phyloP scores from a whole-genome alignment of 495 filamentous ascomycete species.

The Daldinia decipiens region DNA sequence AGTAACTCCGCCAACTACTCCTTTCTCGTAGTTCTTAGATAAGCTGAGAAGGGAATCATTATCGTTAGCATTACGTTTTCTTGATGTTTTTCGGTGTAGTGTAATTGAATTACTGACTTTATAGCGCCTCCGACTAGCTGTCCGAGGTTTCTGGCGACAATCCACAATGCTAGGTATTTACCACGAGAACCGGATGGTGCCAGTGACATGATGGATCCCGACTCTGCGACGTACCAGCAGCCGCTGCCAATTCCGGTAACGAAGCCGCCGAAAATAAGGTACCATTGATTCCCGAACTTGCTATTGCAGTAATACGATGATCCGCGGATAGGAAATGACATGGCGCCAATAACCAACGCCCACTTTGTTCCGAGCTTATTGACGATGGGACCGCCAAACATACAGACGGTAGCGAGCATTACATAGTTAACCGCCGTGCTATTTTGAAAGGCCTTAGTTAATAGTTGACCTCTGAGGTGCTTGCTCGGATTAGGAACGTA shows the following conservation, averaged over 20 bases:
- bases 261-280: slow-evolving; percentile 58
- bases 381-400: slow-evolving; percentile 54
- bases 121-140: slow-evolving; percentile 60
- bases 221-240: slow-evolving; percentile 61
- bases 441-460: slow-evolving; percentile 2
- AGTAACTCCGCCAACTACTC: slow-evolving; percentile 33
- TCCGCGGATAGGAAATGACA: slow-evolving; percentile 60
- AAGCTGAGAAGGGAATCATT: slow-evolving; percentile 48
- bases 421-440: slow-evolving; percentile 40
- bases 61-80: slow-evolving; percentile 54
- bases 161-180: slow-evolving; percentile 60
- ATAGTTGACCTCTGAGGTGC: neutral
- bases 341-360: slow-evolving; percentile 57
- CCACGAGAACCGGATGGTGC: slow-evolving; percentile 57
- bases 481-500: slow-evolving; percentile 8
- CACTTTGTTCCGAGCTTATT: slow-evolving; percentile 60
- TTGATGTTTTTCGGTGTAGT: slow-evolving; percentile 26
- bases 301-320: slow-evolving; percentile 62
- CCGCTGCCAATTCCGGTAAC: slow-evolving; percentile 59
- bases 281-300: slow-evolving; percentile 58
- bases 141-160: slow-evolving; percentile 59
- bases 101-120: slow-evolving; percentile 54
- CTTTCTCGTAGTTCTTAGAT: slow-evolving; percentile 38
- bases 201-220: slow-evolving; percentile 61
- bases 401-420: slow-evolving; percentile 46